phyloP scores from a whole-genome alignment of 2,329 filamentous ascomycete species.

The Arthrobotrys sphaeroides region DNA sequence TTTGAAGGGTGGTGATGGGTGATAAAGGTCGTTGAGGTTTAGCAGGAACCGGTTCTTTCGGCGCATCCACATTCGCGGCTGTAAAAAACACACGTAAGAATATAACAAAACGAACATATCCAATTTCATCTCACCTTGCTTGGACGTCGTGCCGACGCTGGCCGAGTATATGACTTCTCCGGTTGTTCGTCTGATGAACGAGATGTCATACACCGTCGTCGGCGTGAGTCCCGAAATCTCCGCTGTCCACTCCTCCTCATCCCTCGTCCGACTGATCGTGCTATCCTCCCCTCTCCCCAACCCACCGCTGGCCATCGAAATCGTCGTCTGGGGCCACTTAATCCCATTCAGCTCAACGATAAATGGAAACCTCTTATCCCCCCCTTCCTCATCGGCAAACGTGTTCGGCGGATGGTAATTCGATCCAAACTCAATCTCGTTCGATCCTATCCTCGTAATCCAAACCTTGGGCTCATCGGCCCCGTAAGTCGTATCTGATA shows the following conservation, averaged over 20 bases:
- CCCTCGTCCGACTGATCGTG: constrained; percentile 50
- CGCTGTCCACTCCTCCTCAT: constrained; percentile 57
- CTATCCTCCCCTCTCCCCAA: constrained; percentile 53
- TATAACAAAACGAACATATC: no score
- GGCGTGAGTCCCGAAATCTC: constrained; percentile 58
- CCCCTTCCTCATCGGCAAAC: constrained; percentile 58
- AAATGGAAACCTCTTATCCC: constrained; percentile 67
- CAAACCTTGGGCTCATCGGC: constrained; percentile 65
- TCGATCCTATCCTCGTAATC: constrained; percentile 67
- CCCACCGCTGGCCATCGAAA: constrained; percentile 59
- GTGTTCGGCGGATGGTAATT: constrained; percentile 59
- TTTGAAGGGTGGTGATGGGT: constrained; percentile 57
- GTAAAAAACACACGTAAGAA: not conserved
- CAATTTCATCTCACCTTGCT: constrained; percentile 57
- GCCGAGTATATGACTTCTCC: constrained; percentile 56
- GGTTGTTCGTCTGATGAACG: constrained; percentile 57
- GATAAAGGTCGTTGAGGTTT: constrained; percentile 57
- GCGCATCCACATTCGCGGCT: constrained; percentile 47
- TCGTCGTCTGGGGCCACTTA: constrained; percentile 67
- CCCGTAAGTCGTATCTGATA: constrained; percentile 60
- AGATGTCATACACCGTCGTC: constrained; percentile 58
- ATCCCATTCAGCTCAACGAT: constrained; percentile 68
- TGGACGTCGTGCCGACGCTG: constrained; percentile 57
- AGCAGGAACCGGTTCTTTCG: constrained; percentile 48
- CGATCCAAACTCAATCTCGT: constrained; percentile 66